phyloP scores from a whole-genome alignment of 2,329 filamentous ascomycete genomes.

The Neoascochyta sp. region DNA sequence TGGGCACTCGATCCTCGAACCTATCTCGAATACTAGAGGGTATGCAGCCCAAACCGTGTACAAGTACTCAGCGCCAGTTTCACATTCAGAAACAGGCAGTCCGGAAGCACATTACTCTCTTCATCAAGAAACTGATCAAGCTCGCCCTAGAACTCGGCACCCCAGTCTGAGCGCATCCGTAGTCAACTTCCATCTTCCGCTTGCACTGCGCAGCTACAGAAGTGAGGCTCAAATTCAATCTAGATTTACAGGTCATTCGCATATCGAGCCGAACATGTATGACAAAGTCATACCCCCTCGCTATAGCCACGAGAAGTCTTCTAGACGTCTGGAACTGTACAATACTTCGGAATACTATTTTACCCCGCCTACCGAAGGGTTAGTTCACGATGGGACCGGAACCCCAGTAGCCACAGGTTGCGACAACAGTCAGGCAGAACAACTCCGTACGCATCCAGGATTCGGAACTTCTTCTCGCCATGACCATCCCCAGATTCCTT shows the following conservation, averaged over 20 bases:
- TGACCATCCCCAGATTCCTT: too few species aligned
- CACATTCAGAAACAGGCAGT: not conserved
- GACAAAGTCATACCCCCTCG: not conserved
- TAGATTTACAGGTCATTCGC: not conserved
- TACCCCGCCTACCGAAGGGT: too few species aligned
- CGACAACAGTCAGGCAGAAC: too few species aligned
- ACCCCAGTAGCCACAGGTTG: too few species aligned
- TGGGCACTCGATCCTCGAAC: conserved; percentile 8
- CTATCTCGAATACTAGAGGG: conserved; percentile 2
- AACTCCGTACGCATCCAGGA: not conserved
- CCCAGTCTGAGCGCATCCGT: not conserved
- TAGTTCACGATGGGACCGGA: too few species aligned
- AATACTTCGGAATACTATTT: too few species aligned
- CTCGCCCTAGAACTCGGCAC: conserved; percentile 2
- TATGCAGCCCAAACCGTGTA: not conserved
- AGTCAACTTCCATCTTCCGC: conserved; percentile 9
- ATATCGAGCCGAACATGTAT: too few species aligned
- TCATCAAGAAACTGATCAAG: conserved; percentile 1
- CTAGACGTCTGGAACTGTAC: too few species aligned
- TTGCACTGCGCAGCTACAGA: conserved; percentile 14
- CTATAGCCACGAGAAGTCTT: too few species aligned
- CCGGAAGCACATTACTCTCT: not conserved
- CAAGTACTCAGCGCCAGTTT: not conserved
- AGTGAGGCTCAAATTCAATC: conserved; percentile 7
- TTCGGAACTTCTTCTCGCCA: not conserved